Base-by-base conservation (phyloP, 2,329 filamentous ascomycete species). In the Dothidotthia symphoricarpi region DNA sequence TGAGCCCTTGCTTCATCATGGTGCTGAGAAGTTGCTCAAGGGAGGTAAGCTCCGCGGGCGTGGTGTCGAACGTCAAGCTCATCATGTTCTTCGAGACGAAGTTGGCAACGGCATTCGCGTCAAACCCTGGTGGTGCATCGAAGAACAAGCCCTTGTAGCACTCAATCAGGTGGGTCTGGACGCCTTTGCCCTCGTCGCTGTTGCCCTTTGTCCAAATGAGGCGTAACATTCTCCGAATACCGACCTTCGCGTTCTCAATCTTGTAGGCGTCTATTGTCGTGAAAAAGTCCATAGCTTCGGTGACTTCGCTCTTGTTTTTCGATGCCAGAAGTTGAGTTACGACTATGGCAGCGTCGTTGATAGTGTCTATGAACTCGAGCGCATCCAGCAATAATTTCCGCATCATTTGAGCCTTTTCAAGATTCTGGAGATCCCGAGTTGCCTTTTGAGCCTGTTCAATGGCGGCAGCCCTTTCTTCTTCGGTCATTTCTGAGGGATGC, bases 201-300 rank as follows among this genome's bases (percentile, higher is more conserved):
- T 97, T 98, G 54, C 93, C 91, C 70, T 98, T 98, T 49, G 93
- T 98, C 93, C 93, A 98, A 66, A 98, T 98, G 14, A 98, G 76
- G 36, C 91, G 84, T 47, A 98, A 76, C 93, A 98, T 98, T 40
- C 89, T 85, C 42, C 91, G 81, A 59, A 98, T 97, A 40, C 94
- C 93, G 26, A 85, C 72, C 66, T 95, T 90, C 61, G 94, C 89
- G 52, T 93, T 88, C 65, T 96, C 87, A 41, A 98, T 85, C 66
- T 94, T 93, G 75, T 97, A 97, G 5, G 90, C 91, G 64, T 98
- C 90, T 29, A 93, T 85, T 29, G 95, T 82, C 53, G 94, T 89
- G 53, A 98, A 95, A 69, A 94, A 98, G 64, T 98, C 93, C 82
- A 98, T 98, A 12, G 94, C 93, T 66, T 98, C 94, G 46, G 98